These are phyloP conservation scores for Beauveria rudraprayagi DNA, from an alignment of 2,329 filamentous ascomycete genomes.

Conservation along the genomic window DNA sequence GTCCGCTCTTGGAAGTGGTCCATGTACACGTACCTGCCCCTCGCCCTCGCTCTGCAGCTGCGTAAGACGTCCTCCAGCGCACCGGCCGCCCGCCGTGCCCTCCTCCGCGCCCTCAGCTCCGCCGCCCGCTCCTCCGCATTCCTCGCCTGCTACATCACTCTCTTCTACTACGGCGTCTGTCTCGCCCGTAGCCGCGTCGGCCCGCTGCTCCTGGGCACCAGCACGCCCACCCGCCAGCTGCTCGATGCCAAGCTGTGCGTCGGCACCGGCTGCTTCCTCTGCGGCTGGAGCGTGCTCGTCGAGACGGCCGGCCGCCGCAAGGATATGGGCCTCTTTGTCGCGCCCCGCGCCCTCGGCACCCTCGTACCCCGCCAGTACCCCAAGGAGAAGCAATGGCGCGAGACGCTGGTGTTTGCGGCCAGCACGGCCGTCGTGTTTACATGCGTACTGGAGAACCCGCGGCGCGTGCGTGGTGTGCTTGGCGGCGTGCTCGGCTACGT, in stretches of 20 bases:
- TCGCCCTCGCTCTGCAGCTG: constrained; percentile 60
- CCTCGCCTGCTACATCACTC: constrained; percentile 64
- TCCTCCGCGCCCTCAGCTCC: constrained; percentile 48
- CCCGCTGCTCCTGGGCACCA: constrained; percentile 54
- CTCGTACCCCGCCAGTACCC: constrained; percentile 64
- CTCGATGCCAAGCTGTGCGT: constrained; percentile 62
- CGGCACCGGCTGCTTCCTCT: constrained; percentile 61
- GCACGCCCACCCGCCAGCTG: constrained; percentile 36
- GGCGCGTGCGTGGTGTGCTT: constrained; percentile 59
- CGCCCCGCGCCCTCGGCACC: constrained; percentile 68
- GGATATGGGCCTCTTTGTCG: constrained; percentile 74
- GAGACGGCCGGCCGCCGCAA: constrained; percentile 59
- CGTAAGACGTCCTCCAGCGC: constrained; percentile 17
- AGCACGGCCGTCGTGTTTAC: constrained; percentile 66
- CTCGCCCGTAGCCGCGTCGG: constrained; percentile 66
- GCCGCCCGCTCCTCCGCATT: constrained; percentile 68
- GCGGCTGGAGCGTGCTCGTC: constrained; percentile 74
- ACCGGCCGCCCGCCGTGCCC: constrained; percentile 28
- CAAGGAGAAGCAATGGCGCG: constrained; percentile 55
- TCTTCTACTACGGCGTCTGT: constrained; percentile 83
- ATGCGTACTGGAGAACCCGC: constrained; percentile 53
- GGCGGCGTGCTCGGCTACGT: constrained; percentile 51
- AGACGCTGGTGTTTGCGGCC: constrained; percentile 56
- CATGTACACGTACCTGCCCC: constrained; percentile 66
- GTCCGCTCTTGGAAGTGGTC: constrained; percentile 63